Evolutionary conservation across 345 rosid species (phyloP).

Genomic region (Ceriops tagal): DNA sequence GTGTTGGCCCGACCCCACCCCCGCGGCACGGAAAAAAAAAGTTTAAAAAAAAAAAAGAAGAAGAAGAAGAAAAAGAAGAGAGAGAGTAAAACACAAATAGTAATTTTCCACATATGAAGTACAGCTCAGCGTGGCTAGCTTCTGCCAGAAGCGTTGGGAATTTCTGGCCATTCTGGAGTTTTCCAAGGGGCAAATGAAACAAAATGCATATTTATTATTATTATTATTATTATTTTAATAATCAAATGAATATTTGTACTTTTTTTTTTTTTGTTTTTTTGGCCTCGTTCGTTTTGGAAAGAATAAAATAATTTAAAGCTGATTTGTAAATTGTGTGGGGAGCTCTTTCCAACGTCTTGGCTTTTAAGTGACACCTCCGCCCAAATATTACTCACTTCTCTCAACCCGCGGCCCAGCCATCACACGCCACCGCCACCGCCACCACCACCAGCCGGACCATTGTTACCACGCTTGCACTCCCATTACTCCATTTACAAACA

Average conservation of each 20-base stretch:
- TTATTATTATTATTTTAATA: no score
- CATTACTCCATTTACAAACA: not conserved
- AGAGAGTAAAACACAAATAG: no score
- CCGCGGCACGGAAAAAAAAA: not conserved
- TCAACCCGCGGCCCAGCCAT: conserved; percentile 14
- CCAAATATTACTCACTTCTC: conserved; percentile 22
- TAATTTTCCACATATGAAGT: conserved; percentile 31
- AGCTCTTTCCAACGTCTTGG: conserved; percentile 32
- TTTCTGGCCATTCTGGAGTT: not conserved
- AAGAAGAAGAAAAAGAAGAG: no score
- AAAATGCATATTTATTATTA: no score
- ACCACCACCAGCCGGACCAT: conserved; percentile 8
- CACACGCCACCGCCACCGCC: not conserved
- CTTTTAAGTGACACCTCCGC: conserved; percentile 36
- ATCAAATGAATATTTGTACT: not conserved
- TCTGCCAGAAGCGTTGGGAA: conserved; percentile 25
- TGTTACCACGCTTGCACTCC: not conserved
- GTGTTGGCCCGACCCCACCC: no score
- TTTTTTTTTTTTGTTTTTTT: not conserved
- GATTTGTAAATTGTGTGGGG: conserved; percentile 18
- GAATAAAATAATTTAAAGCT: conserved; percentile 21
- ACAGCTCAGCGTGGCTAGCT: conserved; percentile 45
- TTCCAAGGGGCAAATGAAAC: conserved; percentile 16
- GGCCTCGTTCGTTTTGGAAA: not conserved
- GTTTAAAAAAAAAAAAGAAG: not conserved